Evolutionary conservation across 2,329 filamentous ascomycete species (phyloP).

Genomic region (Hypomyces rosellus): DNA sequence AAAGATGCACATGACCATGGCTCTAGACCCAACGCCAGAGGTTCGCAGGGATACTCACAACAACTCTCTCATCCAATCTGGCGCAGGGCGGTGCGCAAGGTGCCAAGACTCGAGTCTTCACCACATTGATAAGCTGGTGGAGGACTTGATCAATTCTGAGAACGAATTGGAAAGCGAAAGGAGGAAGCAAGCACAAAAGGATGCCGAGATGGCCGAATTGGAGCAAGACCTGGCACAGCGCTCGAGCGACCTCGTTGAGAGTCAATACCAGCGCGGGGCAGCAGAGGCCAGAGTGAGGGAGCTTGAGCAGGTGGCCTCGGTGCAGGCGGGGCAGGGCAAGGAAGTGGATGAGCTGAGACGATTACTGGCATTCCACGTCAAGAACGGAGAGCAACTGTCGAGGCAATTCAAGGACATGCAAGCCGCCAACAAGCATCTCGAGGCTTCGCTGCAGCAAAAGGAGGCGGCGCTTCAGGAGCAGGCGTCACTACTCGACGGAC

Average conservation of each 20-base stretch:
- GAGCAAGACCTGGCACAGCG: background rate
- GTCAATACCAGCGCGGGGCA: background rate
- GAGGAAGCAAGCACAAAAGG: background rate
- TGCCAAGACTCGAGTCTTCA: background rate
- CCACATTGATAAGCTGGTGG: background rate
- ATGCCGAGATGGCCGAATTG: background rate
- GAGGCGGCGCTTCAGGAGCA: background rate
- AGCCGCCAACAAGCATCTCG: background rate
- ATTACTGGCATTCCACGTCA: slow-evolving; percentile 6
- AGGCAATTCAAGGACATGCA: slow-evolving; percentile 4
- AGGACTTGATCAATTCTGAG: background rate
- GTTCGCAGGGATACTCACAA: too few relatives aligned
- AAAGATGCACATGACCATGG: too few relatives aligned
- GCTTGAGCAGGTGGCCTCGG: background rate
- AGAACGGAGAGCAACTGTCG: slow-evolving; percentile 3
- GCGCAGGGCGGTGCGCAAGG: too few relatives aligned
- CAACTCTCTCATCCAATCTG: too few relatives aligned
- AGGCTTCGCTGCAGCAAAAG: background rate
- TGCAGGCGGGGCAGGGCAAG: background rate
- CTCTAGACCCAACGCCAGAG: too few relatives aligned
- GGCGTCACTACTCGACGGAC: background rate
- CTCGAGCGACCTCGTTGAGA: background rate
- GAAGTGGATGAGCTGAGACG: slow-evolving; percentile 2
- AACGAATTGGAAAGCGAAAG: background rate
- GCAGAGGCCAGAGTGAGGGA: background rate